Evolutionary conservation across 495 filamentous ascomycete genomes (phyloP).

Genomic region (Aspergillus conjunctus): DNA sequence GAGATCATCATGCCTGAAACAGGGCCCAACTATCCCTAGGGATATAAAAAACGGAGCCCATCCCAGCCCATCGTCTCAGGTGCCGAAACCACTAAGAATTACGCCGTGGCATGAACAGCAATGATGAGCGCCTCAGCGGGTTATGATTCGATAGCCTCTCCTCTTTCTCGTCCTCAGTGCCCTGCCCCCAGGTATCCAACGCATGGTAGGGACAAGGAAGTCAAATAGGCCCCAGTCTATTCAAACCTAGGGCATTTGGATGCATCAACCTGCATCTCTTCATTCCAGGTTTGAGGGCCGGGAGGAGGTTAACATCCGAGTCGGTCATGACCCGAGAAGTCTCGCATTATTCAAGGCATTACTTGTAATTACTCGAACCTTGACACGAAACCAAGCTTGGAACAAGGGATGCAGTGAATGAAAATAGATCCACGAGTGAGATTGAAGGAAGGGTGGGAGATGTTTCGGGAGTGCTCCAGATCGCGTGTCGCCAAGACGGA

Average conservation of each 20-base stretch:
- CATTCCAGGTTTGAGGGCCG: background rate
- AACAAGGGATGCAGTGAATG: background rate
- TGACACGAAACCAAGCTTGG: background rate
- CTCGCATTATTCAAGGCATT: background rate
- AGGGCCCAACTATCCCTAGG: constrained; percentile 12
- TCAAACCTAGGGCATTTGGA: too few relatives aligned
- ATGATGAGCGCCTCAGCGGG: constrained; percentile 22
- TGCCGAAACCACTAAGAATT: background rate
- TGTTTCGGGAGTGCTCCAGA: background rate
- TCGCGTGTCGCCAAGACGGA: constrained; percentile 2
- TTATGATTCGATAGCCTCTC: constrained; percentile 20
- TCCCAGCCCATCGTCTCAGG: constrained; percentile 14
- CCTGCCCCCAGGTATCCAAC: background rate
- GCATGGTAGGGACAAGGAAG: background rate
- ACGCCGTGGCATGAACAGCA: constrained; percentile 25
- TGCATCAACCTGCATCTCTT: background rate
- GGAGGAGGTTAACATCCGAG: background rate
- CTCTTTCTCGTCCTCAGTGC: background rate
- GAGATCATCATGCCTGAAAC: constrained; percentile 11
- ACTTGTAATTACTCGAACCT: background rate
- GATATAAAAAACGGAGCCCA: constrained; percentile 9
- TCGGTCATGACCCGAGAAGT: background rate
- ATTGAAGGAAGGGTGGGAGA: background rate
- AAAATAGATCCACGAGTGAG: constrained; percentile 6
- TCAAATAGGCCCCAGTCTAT: background rate